Evolutionary conservation across 768 basidiomycete genomes (phyloP).

Genomic region (Kwoniella sp.): DNA sequence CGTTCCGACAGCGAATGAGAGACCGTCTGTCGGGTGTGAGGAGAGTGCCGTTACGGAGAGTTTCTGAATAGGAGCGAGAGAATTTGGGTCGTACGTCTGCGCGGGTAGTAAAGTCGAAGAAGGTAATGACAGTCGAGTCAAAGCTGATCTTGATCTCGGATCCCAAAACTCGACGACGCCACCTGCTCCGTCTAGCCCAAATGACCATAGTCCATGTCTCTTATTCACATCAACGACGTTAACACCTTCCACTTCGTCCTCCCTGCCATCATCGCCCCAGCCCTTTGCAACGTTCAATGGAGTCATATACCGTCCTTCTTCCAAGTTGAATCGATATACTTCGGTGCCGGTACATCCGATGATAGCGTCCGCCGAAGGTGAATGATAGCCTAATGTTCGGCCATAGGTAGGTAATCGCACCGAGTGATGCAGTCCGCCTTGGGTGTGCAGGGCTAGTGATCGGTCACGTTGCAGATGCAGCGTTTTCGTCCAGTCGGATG

Average conservation of each 20-base stretch:
- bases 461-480: conserved; percentile 94
- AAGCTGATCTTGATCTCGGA: conserved; percentile 72
- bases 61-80: conserved; percentile 32
- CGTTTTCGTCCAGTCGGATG: conserved; percentile 99
- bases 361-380: conserved; percentile 87
- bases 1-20: conserved; percentile 92
- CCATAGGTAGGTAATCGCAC: conserved; percentile 94
- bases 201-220: conserved; percentile 83
- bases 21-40: conserved; percentile 75
- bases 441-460: conserved; percentile 91
- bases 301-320: conserved; percentile 88
- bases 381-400: conserved; percentile 87
- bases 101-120: conserved; percentile 47
- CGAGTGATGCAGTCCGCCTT: conserved; percentile 86
- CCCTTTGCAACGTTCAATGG: conserved; percentile 63
- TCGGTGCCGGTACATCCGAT: conserved; percentile 82
- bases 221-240: conserved; percentile 91
- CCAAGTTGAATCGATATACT: conserved; percentile 90
- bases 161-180: conserved; percentile 97
- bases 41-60: conserved; percentile 81
- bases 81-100: conserved; percentile 29
- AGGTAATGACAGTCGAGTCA: conserved; percentile 52
- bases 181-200: conserved; percentile 74
- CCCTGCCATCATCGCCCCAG: conserved; percentile 41
- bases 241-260: conserved; percentile 70